Evolutionary conservation across 495 filamentous ascomycete species (phyloP).

Genomic region (Aeminium ludgeri): DNA sequence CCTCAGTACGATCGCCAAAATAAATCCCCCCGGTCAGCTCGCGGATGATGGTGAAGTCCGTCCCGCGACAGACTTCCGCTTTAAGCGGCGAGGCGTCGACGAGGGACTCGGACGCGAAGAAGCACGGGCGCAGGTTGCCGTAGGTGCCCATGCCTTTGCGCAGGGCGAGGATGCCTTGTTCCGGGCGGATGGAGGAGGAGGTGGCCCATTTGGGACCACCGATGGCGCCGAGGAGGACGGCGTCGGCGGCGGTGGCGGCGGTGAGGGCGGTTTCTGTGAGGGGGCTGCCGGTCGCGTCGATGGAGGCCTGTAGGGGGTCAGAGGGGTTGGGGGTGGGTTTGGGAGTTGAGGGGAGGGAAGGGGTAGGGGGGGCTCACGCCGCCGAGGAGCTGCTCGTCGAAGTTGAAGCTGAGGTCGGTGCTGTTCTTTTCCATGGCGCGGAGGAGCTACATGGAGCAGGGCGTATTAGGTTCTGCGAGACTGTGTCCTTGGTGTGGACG

Average conservation of each 20-base stretch:
- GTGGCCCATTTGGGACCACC: constrained; percentile 97
- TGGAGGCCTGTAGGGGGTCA: constrained; percentile 47
- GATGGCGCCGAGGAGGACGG: constrained; percentile 85
- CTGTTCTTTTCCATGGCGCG: constrained; percentile 53
- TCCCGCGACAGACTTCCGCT: constrained; percentile 66
- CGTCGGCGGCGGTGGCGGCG: constrained; percentile 80
- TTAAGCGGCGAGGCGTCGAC: constrained; percentile 81
- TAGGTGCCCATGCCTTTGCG: constrained; percentile 90
- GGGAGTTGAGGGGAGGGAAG: neutral
- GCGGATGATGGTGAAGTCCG: constrained; percentile 87
- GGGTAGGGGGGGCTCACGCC: constrained; percentile 47
- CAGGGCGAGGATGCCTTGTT: constrained; percentile 83
- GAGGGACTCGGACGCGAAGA: constrained; percentile 81
- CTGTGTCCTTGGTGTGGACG: no score
- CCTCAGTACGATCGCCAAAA: constrained; percentile 85
- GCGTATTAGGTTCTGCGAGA: no score
- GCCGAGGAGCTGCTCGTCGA: constrained; percentile 81
- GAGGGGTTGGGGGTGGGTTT: neutral
- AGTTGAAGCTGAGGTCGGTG: constrained; percentile 63
- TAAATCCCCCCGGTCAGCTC: constrained; percentile 94
- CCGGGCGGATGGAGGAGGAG: constrained; percentile 70
- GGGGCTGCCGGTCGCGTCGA: constrained; percentile 61
- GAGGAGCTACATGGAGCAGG: no score
- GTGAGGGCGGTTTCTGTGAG: constrained; percentile 71
- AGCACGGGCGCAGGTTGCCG: constrained; percentile 95